phyloP scores from a whole-genome alignment of 2,329 filamentous ascomycete genomes.

The Ophiostoma sp. region DNA sequence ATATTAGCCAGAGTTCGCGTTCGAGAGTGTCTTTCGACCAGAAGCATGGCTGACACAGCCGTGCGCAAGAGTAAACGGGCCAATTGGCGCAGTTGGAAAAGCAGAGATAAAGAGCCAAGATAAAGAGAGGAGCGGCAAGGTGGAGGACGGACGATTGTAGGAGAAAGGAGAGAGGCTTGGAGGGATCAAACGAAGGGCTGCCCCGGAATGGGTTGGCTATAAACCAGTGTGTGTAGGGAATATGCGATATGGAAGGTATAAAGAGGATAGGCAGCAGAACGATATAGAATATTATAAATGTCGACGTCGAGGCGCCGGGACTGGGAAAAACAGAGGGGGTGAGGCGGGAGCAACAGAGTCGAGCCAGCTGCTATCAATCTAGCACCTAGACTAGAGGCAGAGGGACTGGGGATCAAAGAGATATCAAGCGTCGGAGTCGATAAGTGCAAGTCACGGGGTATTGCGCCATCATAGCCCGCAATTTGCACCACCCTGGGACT shows the following conservation, averaged over 20 bases:
- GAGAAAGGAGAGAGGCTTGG: neutral
- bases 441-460: conserved; percentile 49
- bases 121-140: neutral
- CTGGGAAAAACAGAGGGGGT: conserved; percentile 4
- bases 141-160: neutral
- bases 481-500: conserved; percentile 40
- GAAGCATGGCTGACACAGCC: conserved; percentile 21
- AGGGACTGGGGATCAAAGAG: conserved; percentile 3
- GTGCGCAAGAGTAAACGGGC: conserved; percentile 26
- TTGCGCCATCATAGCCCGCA: conserved; percentile 51
- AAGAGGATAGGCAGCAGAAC: neutral
- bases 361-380: neutral
- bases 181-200: neutral
- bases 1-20: conserved; percentile 37
- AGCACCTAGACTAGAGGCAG: conserved; percentile 10
- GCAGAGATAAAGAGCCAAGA: neutral
- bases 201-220: conserved; percentile 17
- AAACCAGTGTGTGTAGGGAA: conserved; percentile 7
- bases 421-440: neutral
- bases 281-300: conserved; percentile 5
- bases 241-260: no score
- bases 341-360: neutral
- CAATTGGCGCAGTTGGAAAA: conserved; percentile 13
- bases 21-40: conserved; percentile 15
- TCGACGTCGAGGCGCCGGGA: neutral